These are phyloP conservation scores for Capsicum pubescens DNA, from an alignment of 257 asterid species.

Conservation along the genomic window DNA sequence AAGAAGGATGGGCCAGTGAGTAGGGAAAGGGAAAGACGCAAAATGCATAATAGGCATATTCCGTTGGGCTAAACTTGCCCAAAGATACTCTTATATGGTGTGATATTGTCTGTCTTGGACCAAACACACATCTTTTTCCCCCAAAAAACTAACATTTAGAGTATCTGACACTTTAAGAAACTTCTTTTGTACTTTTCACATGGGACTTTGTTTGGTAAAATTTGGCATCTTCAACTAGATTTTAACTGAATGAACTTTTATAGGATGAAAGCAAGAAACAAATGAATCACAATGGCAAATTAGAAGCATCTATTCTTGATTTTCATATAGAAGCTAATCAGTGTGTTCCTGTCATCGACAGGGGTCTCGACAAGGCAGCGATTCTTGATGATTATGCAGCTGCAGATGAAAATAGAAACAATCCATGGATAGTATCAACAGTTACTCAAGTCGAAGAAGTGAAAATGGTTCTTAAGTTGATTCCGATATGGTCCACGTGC, in stretches of 20 bases:
- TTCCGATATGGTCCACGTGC: constrained; percentile 89
- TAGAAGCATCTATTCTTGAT: background rate
- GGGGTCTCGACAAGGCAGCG: constrained; percentile 88
- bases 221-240: background rate
- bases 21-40: background rate
- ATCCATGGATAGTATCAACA: constrained; percentile 47
- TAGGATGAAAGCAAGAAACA: background rate
- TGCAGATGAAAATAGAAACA: constrained; percentile 28
- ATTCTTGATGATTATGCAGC: constrained; percentile 42
- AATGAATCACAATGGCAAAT: background rate
- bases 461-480: constrained; percentile 76
- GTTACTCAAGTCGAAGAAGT: constrained; percentile 84
- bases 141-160: background rate
- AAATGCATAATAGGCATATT: background rate
- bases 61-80: background rate
- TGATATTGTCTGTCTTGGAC: background rate
- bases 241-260: background rate
- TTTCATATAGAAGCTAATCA: constrained; percentile 1
- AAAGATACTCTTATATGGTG: background rate
- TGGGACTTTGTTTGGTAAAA: background rate
- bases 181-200: too few species aligned
- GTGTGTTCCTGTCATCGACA: constrained; percentile 28
- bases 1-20: background rate
- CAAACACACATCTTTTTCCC: background rate
- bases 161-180: background rate